These are phyloP conservation scores for Leccinum imitatum DNA, from an alignment of 768 basidiomycete genomes.

Conservation along the genomic window DNA sequence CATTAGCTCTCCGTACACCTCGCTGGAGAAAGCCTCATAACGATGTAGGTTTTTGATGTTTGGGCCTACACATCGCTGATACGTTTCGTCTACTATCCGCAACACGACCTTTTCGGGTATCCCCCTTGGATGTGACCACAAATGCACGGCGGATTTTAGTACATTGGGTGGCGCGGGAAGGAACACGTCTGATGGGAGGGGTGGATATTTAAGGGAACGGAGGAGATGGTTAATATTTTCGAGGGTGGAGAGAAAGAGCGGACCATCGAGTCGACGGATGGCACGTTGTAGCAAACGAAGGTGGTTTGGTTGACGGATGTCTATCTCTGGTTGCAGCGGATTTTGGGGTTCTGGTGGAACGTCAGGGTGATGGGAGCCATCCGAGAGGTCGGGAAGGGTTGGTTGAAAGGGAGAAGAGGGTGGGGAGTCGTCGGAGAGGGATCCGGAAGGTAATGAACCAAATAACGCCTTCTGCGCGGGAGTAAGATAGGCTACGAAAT, in stretches of 20 bases:
- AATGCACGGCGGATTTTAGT: slow-evolving; percentile 43
- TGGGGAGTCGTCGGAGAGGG: slow-evolving; percentile 26
- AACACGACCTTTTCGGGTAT: slow-evolving; percentile 66
- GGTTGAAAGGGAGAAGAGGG: slow-evolving; percentile 38
- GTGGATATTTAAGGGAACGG: slow-evolving; percentile 64
- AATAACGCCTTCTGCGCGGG: slow-evolving; percentile 64
- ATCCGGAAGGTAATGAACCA: slow-evolving; percentile 57
- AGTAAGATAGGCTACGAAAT: slow-evolving; percentile 59
- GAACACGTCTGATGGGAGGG: slow-evolving; percentile 51
- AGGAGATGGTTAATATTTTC: slow-evolving; percentile 61
- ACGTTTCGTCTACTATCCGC: slow-evolving; percentile 86
- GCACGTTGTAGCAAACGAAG: slow-evolving; percentile 70
- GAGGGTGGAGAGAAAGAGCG: slow-evolving; percentile 65
- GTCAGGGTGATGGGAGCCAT: slow-evolving; percentile 32
- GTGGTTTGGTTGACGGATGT: slow-evolving; percentile 30
- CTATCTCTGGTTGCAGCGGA: slow-evolving; percentile 23
- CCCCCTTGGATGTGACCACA: slow-evolving; percentile 46
- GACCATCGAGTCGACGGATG: slow-evolving; percentile 67
- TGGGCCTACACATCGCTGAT: slow-evolving; percentile 92
- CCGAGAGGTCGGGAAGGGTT: slow-evolving; percentile 32
- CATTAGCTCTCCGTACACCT: slow-evolving; percentile 89
- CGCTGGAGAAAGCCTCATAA: slow-evolving; percentile 81
- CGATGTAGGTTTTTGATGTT: slow-evolving; percentile 76
- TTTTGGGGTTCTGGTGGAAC: slow-evolving; percentile 26
- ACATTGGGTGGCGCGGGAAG: slow-evolving; percentile 44